Base-by-base conservation (phyloP, 495 filamentous ascomycete genomes). In the Chaetomium fimeti region DNA sequence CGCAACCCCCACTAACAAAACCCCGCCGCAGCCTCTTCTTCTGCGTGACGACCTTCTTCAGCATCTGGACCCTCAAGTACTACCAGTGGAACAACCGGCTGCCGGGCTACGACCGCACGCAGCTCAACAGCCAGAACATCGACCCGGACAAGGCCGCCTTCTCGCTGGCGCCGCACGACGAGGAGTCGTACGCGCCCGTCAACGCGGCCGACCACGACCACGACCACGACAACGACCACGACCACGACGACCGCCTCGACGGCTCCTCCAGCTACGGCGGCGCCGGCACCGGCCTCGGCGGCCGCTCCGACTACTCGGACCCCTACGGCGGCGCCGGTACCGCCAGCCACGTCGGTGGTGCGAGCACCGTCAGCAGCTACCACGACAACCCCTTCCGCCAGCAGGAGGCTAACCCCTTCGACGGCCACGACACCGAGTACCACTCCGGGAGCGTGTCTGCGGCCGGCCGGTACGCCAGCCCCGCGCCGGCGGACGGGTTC, bases 21-120 rank as follows among this genome's bases (percentile, higher is more conserved):
- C 27, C 25, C 49, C 42, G 15, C 47, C 47, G 7, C 66, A 96
- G 91, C 75, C 73, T 97, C 38, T 82, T 90, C 67, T 97, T 92
- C 78, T 74, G 82, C 63, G 71, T 83, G 13, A 93, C 93, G 5
- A 84, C 85, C 55, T 85, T 81, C 60, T 82, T 96, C 57, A 93
- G 91, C 63, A 79, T 91, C 70, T 90, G 91, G 77, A 88, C 87
- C 56, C 81, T 91, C 60, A 82, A 87, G 69, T 89, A 92, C 78
- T 96, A 88, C 81, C 85, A 88, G 65, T 84, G 84, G 61, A 87
- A 91, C 66, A 90, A 91, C 64, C 84, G 83, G 48, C 83, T 93
- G 7, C 91, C 90, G n/a, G 87, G 87, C 32, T 84, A 85, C 60
- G 83, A 85, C 28, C 69, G 52, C 47, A 78, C 79, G 57, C 81